These are phyloP conservation scores for Neolentinus lepideus DNA, from an alignment of 1,284 basidiomycete species.

Conservation along the genomic window DNA sequence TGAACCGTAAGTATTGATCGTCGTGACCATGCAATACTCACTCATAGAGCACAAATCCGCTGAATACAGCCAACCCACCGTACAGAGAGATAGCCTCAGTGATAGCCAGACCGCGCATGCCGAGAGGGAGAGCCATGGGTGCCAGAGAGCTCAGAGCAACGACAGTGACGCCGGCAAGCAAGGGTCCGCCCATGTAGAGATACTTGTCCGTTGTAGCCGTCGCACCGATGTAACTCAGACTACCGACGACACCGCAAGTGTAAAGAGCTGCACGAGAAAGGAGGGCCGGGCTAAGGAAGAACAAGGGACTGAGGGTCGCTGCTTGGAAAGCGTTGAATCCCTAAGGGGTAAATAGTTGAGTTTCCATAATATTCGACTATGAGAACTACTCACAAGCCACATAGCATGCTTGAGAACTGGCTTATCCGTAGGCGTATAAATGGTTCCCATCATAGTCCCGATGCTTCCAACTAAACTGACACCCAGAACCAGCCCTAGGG, in stretches of 20 bases:
- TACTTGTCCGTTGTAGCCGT: slow-evolving; percentile 86
- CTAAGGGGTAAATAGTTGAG: slow-evolving; percentile 25
- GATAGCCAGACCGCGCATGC: slow-evolving; percentile 68
- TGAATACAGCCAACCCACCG: slow-evolving; percentile 83
- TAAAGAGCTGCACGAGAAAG: slow-evolving; percentile 87
- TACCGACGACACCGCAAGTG: slow-evolving; percentile 80
- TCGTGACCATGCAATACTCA: slow-evolving; percentile 26
- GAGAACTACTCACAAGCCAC: slow-evolving; percentile 53
- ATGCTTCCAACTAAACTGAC: slow-evolving; percentile 74
- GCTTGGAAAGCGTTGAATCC: slow-evolving; percentile 86
- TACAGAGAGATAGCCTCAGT: slow-evolving; percentile 79
- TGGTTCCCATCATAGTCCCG: slow-evolving; percentile 74
- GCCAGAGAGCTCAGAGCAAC: slow-evolving; percentile 83
- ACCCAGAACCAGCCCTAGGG: slow-evolving; percentile 73
- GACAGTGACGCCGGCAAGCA: slow-evolving; percentile 81
- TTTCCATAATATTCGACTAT: neutral
- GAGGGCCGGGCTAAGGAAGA: slow-evolving; percentile 83
- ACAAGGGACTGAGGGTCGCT: slow-evolving; percentile 75
- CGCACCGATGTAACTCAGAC: slow-evolving; percentile 82
- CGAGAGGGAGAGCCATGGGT: slow-evolving; percentile 81
- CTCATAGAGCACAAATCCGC: slow-evolving; percentile 86
- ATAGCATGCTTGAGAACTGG: slow-evolving; percentile 67
- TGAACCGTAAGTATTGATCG: neutral
- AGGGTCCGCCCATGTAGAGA: slow-evolving; percentile 78
- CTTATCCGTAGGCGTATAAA: slow-evolving; percentile 69